Percentiles rank a stretch among this genome's conserved stretches.
Conservation (phyloP, 1,284 basidiomycete genomes). For the Volvariella volvacea region DNA sequence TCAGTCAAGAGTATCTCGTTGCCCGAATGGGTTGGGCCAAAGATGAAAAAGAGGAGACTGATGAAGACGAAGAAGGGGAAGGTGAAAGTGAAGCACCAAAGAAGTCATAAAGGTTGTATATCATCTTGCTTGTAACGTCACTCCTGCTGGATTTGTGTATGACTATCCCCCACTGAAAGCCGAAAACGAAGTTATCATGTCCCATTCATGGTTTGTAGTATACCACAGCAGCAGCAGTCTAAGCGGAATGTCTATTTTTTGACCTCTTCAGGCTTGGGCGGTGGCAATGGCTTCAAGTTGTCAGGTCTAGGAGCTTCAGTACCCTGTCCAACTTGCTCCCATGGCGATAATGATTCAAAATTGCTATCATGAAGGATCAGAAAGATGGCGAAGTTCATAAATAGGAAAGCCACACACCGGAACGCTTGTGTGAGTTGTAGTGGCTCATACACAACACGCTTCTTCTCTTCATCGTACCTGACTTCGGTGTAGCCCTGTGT, state of each 20-base stretch:
- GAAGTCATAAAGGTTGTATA: slow-evolving; percentile 19
- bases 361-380: slow-evolving; percentile 46
- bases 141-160: too few species aligned
- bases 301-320: slow-evolving; percentile 63
- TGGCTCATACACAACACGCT: slow-evolving; percentile 97
- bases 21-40: slow-evolving; percentile 72
- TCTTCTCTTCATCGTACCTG: slow-evolving; percentile 97
- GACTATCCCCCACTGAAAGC: too few species aligned
- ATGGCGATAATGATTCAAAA: slow-evolving; percentile 91
- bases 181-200: too few species aligned
- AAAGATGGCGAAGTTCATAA: background rate
- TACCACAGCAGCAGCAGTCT: slow-evolving; percentile 9
- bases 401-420: slow-evolving; percentile 48
- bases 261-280: slow-evolving; percentile 55
- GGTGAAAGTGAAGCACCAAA: slow-evolving; percentile 11
- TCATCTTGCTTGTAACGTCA: slow-evolving; percentile 24
- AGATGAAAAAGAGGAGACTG: slow-evolving; percentile 16
- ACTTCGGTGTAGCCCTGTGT: slow-evolving; percentile 93
- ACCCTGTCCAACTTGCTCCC: slow-evolving; percentile 95
- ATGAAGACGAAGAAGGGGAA: slow-evolving; percentile 7
- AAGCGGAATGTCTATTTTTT: slow-evolving; percentile 48
- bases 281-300: slow-evolving; percentile 66
- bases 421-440: slow-evolving; percentile 97
- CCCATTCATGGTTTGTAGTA: slow-evolving; percentile 3
- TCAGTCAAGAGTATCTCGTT: slow-evolving; percentile 85